Percentiles rank a stretch among this genome's conserved stretches.
phyloP scores from a whole-genome alignment of 176 grass and related monocot species.

The Carex myosuroides region DNA sequence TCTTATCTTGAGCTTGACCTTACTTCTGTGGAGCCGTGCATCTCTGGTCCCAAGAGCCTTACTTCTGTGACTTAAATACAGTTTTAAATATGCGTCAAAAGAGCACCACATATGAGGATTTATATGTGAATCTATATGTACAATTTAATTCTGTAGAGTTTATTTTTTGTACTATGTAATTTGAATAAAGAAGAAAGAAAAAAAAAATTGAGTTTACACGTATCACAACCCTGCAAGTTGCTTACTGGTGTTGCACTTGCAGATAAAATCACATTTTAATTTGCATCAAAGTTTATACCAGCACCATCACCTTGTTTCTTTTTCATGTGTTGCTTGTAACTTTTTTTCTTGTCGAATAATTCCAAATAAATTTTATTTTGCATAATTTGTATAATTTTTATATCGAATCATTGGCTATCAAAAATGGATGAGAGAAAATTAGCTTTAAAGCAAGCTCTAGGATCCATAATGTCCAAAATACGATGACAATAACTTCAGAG shows the following conservation, averaged over 20 bases:
- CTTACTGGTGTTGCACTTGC: too few species aligned
- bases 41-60: conserved; percentile 92
- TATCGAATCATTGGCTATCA: neutral
- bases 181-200: too few species aligned
- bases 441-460: neutral
- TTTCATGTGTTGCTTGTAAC: neutral
- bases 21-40: neutral
- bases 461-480: neutral
- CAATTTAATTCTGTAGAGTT: too few species aligned
- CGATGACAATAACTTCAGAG: neutral
- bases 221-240: too few species aligned
- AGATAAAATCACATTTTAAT: too few species aligned
- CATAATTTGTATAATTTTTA: neutral
- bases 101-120: too few species aligned
- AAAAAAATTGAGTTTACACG: too few species aligned
- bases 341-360: neutral
- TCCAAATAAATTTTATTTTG: neutral
- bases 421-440: neutral
- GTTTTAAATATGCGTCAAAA: too few species aligned
- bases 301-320: neutral
- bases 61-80: too few species aligned
- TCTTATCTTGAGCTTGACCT: conserved; percentile 82
- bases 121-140: too few species aligned
- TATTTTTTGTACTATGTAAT: too few species aligned
- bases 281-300: too few species aligned